Base-by-base conservation (phyloP, 2,329 filamentous ascomycete genomes). In the Lasiodiplodia sp. region DNA sequence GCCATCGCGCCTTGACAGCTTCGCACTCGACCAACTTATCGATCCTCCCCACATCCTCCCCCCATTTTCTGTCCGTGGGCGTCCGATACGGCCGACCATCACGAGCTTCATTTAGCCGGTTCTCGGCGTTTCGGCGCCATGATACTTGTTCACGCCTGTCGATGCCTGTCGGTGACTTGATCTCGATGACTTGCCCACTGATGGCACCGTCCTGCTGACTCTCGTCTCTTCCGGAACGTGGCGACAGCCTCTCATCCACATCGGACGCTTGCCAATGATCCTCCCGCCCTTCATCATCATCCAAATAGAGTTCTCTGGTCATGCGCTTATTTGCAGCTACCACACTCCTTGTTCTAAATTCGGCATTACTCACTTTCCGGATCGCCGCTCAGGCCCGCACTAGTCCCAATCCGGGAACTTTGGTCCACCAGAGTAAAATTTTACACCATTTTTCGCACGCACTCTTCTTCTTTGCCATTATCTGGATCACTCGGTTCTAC, bases 351-450 rank as follows among this genome's bases (percentile, higher is more conserved):
- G 21, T 18, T n/a, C 28, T n/a, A 25, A 44, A 14, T 49, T 52
- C 47, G 60, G 60, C 58, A 12, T n/a, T 25, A 10, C 37, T 40
- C 11, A 14, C 21, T 10, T 4, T 47, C 47, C 60, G 44, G 44
- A 38, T 23, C 44, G 37, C 56, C 58, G 47, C 47, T 64, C 21
- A 23, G 31, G 12, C 10, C 60, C 18, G 25, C 60, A 7, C 60
- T 64, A 64, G 34, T n/a, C 60, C 47, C 28, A 5, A 64, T 64
- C 23, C 21, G 47, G 60, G n/a, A 64, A 38, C 18, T n/a, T 5
- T 38, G 47, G 60, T 64, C 60, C 47, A 64, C 60, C 44, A 25
- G 21, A 18, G 60, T 31, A 64, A 64, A 64, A 52, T 64, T 52
- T 64, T 37, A 64, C 51, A 52, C 44, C 23, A 52, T 21, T 47